phyloP scores from a whole-genome alignment of 306 rosid genomes.

The Castanospermum australe region DNA sequence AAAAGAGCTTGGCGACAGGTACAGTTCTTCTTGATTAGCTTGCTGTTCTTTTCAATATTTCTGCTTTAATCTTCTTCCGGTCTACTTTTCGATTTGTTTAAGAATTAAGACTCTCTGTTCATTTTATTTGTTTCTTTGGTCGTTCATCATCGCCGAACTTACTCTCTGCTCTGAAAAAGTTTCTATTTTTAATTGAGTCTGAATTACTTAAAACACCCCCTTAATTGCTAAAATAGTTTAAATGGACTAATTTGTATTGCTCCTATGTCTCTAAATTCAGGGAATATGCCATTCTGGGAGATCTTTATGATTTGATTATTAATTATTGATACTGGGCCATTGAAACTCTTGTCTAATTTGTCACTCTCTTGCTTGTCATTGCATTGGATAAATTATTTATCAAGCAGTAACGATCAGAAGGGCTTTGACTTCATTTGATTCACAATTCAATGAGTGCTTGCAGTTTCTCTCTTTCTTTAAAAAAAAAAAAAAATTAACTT shows the following conservation, averaged over 20 bases:
- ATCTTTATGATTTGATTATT: conserved; percentile 13
- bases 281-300: conserved; percentile 1
- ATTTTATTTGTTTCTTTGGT: not conserved
- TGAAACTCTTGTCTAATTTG: conserved; percentile 7
- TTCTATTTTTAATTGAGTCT: conserved; percentile 12
- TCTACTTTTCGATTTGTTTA: not conserved
- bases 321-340: conserved; percentile 14
- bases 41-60: not conserved
- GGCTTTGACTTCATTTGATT: conserved; percentile 25
- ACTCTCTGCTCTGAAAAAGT: not conserved
- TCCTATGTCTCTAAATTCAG: not conserved
- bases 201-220: not conserved
- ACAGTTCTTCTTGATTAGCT: not conserved
- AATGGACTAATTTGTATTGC: not conserved
- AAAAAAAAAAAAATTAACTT: not conserved
- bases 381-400: conserved; percentile 9
- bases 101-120: conserved; percentile 10
- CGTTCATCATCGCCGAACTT: conserved; percentile 2
- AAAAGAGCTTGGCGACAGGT: conserved; percentile 24
- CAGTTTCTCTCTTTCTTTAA: not conserved
- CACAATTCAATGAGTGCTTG: not conserved
- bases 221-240: not conserved
- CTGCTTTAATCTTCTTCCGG: not conserved
- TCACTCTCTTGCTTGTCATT: not conserved
- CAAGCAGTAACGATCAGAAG: not conserved